phyloP scores from a whole-genome alignment of 352 stramenopile genomes.

The Phytopythium aichiense region DNA sequence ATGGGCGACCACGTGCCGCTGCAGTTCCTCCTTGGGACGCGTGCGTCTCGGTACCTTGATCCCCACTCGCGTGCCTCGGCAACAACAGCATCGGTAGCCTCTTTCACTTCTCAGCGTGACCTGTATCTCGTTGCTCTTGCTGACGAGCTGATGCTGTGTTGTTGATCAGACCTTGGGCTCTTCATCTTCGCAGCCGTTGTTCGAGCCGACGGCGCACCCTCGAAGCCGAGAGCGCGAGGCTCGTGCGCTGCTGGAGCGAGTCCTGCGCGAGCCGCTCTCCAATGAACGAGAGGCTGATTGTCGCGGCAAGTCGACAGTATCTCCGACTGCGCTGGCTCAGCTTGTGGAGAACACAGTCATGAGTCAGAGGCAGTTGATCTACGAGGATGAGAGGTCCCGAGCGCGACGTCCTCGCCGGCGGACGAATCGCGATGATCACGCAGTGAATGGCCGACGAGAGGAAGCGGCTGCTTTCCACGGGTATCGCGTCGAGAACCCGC shows the following conservation, averaged over 20 bases:
- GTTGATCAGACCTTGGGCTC: background rate
- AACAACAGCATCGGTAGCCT: background rate
- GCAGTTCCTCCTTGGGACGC: constrained; percentile 55
- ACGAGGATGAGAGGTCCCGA: background rate
- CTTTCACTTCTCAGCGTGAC: background rate
- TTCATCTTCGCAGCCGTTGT: background rate
- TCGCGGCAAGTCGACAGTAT: background rate
- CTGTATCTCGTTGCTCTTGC: background rate
- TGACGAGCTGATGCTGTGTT: background rate
- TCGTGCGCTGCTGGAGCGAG: constrained; percentile 3
- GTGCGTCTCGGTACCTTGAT: constrained; percentile 32
- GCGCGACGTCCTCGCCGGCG: too few relatives aligned
- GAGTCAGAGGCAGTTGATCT: background rate
- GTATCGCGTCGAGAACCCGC: constrained; percentile 1
- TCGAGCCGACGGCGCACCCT: constrained; percentile 5
- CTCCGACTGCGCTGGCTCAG: background rate
- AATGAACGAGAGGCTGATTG: background rate
- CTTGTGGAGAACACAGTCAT: background rate
- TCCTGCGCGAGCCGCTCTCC: background rate
- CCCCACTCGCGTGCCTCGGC: background rate
- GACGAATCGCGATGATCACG: background rate
- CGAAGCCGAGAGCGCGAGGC: constrained; percentile 20
- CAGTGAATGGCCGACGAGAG: background rate
- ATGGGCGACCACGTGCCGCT: constrained; percentile 57
- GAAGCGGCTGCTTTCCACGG: background rate